Evolutionary conservation across 257 asterid species (phyloP), one percentile per base, ranked within the genome.

Genomic region (Forsythia suspensa): DNA sequence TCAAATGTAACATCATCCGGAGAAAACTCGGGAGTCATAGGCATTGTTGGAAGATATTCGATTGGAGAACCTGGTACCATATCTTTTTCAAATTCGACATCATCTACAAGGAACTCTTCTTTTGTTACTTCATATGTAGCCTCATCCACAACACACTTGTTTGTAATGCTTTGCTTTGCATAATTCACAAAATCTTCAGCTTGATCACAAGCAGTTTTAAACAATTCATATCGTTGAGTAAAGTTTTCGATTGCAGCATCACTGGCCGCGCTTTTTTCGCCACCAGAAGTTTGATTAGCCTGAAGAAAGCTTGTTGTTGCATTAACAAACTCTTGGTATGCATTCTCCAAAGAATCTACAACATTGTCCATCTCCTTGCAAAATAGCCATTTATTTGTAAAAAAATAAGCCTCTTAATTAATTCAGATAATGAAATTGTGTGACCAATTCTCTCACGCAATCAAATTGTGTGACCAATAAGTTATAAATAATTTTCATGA

Each of bases 291-390:
- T 39, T 80, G 84, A 55, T 59, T 80, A 1, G 74, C 66, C 75
- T 84, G 79, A 7, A 84, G 11, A 24, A 77, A 40, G 37, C 29
- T 76, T 5, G 72, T 18, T 8, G 74, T 46, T 42, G 61, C 76
- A 0, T 73, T 75, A 15, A 79, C 71, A 39, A 79, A 52, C 42
- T 82, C 83, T 3, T 63, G 12, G 6, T 80, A 77, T 21, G 85
- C 78, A 20, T 10, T 65, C 0, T 77, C 80, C 6, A 84, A 3
- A 5, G 87, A 78, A 15, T 80, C 76, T n/a, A 84, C 76, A 4
- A 70, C 11, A 36, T 7, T 73, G 36, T 84, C 83, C 85, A 84
- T 84, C 18, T 16, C 37, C 40, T 48, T 70, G 66, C 69, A 82
- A 16, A 76, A 63, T 40, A 21, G n/a, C 36, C 39, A 66, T 24